Base-by-base conservation (phyloP, 2,329 filamentous ascomycete genomes). In the Chalara sp. region DNA sequence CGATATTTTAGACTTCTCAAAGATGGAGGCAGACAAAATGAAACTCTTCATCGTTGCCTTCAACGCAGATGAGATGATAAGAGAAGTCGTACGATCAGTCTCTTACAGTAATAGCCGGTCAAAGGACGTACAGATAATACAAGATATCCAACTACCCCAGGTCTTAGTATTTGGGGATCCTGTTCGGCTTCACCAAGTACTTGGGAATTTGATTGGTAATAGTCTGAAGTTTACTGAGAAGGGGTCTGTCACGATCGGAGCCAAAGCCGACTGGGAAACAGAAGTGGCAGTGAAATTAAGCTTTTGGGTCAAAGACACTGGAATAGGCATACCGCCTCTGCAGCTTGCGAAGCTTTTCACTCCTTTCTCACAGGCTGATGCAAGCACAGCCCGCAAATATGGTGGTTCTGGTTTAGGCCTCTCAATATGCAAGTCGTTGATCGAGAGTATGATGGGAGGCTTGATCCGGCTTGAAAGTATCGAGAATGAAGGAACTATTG, bases 1-100 rank as follows among this genome's bases (percentile, higher is more conserved):
- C 63, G 92, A 97, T 63, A 96, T 96, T 48, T 75, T 96, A 5
- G 92, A 97, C 68, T 95, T 96, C 65, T 96, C 90, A 31, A 95
- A 95, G 68, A 89, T 93, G 72, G 89, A 95, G 66, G 89, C 87
- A 3, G 88, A 91, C 59, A 86, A 89, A 66, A 84, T 95, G 72
- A 89, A 93, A 65, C 79, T 91, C 1, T 88, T 88, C 64, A 77
- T 84, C 53, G 83, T 83, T 49, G 80, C 80, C 6, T 85, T 85
- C 68, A 84, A 83, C 57, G 80, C 82, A 0, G 76, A 80, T 58
- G 81, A 84, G 62, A 83, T 84, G 77, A 59, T 86, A 37, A 75
- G 79, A 4, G 82, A 85, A 62, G 81, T 85, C 8, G 80, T 86
- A 12, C 73, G 82, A 31, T 83, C 83, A 3, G 79, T 78, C 5